Evolutionary conservation across 106 monocot species (phyloP), one percentile per base, ranked within the genome.

Genomic region (Allium cepa): DNA sequence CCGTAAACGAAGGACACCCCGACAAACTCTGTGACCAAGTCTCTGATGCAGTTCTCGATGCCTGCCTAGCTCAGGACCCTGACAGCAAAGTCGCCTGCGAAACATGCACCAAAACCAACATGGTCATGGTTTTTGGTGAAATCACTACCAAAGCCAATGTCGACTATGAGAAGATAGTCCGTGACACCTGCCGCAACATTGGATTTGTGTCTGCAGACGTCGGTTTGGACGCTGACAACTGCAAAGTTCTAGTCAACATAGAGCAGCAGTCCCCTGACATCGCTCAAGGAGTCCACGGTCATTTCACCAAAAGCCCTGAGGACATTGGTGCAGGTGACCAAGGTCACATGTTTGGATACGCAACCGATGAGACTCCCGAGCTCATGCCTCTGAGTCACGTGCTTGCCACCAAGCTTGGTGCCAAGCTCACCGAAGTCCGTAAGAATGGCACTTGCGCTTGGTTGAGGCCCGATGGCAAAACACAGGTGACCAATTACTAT

Each of bases 11-110:
- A 76, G 84, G 84, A 0, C 84, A 84, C 77, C 84, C 84, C 8
- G 84, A 84, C 71, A 84, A 84, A 59, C 80, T 84, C 67, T 84
- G 84, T 47, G 84, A 84, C 71, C 84, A 84, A 77, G 80, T 84
- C 47, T 83, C 83, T 15, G 83, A 83, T 52, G 79, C 83, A 8
- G 75, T 79, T 22, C 83, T 83, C 14, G 84, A 80, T 50, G 84
- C 84, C 0, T 85, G 85, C 77, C 78, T 85, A 0, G 85, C 70
- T 9, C 77, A 74, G 52, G 84, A 84, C 63, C 80, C 80, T 0
- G 84, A 84, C 74, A 84, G 80, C 77, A 84, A 77, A 70, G 84
- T 84, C 3, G 84, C 84, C 8, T 84, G 84, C 48, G 84, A 84
- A 72, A 84, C 84, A 47, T 84, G 84, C 77, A 61, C 80, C 57